Evolutionary conservation across 2,329 filamentous ascomycete species (phyloP).

Genomic region (Drechslerella dactyloides): DNA sequence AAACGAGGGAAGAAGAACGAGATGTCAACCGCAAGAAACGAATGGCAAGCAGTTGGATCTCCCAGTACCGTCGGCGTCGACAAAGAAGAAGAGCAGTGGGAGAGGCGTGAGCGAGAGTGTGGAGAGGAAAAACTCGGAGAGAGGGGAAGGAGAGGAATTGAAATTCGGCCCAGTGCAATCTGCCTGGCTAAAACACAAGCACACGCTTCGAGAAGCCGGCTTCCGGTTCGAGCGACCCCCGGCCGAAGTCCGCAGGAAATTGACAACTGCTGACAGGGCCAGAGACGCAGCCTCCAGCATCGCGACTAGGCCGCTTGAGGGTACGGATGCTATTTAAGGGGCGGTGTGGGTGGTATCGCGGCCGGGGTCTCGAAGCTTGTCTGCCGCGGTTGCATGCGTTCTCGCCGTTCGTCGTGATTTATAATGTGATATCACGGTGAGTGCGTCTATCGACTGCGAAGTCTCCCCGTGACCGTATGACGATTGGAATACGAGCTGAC

Average conservation of each 20-base stretch:
- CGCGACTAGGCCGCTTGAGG: conserved; percentile 10
- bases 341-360: conserved; percentile 20
- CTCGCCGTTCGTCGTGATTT: too few species aligned
- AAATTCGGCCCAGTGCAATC: conserved; percentile 6
- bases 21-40: conserved; percentile 50
- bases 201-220: conserved; percentile 17
- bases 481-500: too few species aligned
- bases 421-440: not conserved
- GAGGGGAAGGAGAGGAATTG: conserved; percentile 1
- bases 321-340: conserved; percentile 36
- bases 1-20: conserved; percentile 32
- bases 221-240: conserved; percentile 23
- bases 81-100: conserved; percentile 6
- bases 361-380: conserved; percentile 26
- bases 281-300: not conserved
- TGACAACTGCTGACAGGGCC: conserved; percentile 7
- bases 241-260: conserved; percentile 8
- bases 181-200: not conserved
- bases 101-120: not conserved
- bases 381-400: conserved; percentile 7
- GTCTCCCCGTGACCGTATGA: too few species aligned
- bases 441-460: not conserved
- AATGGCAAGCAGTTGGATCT: conserved; percentile 42
- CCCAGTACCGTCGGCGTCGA: not conserved
- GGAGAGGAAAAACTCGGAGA: conserved; percentile 12